Conservation (phyloP, 139 green algal genomes). For the Monoraphidium neglectum region DNA sequence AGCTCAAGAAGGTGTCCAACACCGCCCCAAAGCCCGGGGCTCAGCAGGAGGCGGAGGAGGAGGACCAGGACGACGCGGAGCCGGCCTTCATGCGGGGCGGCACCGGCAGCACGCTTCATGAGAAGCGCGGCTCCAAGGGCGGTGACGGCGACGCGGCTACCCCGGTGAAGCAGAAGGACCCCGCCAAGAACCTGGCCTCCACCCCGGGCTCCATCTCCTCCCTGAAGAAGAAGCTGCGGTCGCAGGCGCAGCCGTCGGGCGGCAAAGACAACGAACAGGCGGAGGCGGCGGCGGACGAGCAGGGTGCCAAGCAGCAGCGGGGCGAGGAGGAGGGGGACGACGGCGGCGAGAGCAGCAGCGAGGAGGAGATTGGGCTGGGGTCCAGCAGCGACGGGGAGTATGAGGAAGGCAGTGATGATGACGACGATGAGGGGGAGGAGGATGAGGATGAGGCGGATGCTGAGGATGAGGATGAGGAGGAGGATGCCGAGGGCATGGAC, state of each 20-base stretch:
- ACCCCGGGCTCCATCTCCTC: constrained; percentile 16
- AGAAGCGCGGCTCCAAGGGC: constrained; percentile 17
- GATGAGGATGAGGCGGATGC: not conserved
- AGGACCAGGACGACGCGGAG: constrained; percentile 15
- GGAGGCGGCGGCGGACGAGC: not conserved
- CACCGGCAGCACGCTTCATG: not conserved
- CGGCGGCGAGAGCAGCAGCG: constrained; percentile 1
- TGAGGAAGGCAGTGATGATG: constrained; percentile 1
- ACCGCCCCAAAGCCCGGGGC: constrained; percentile 9
- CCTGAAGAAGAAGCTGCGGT: constrained; percentile 29
- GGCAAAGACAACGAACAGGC: constrained; percentile 2
- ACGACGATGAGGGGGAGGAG: not conserved
- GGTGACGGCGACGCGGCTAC: not conserved
- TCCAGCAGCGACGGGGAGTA: not conserved
- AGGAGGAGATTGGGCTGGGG: not conserved
- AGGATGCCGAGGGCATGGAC: not conserved
- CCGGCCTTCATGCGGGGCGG: constrained; percentile 1
- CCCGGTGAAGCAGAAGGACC: constrained; percentile 11
- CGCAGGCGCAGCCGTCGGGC: constrained; percentile 10
- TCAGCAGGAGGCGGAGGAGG: constrained; percentile 3
- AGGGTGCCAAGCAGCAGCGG: constrained; percentile 16
- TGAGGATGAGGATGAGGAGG: not conserved
- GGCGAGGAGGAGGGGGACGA: not conserved
- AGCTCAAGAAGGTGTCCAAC: constrained; percentile 97
- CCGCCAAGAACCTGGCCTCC: not conserved